Evolutionary conservation across 2,329 filamentous ascomycete species (phyloP).

Genomic region (Diplodia corticola): DNA sequence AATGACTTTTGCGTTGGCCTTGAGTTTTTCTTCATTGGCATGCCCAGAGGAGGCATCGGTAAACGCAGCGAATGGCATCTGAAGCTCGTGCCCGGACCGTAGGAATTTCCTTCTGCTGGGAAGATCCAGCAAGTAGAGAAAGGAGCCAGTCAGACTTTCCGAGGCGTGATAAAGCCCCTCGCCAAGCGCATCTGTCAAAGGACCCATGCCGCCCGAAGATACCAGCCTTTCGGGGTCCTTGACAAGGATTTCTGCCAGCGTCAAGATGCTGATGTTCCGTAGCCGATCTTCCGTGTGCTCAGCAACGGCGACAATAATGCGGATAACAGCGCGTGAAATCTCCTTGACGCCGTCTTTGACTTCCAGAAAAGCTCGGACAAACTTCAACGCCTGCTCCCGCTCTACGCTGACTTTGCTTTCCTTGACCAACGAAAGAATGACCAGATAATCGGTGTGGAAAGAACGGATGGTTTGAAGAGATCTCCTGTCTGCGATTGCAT

Average conservation of each 20-base stretch:
- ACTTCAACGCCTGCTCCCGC: slow-evolving; percentile 94
- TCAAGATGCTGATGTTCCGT: slow-evolving; percentile 88
- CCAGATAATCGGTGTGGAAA: slow-evolving; percentile 88
- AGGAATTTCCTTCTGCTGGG: slow-evolving; percentile 79
- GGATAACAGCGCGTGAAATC: slow-evolving; percentile 80
- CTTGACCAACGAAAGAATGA: slow-evolving; percentile 89
- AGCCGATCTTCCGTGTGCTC: slow-evolving; percentile 83
- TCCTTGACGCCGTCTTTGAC: slow-evolving; percentile 90
- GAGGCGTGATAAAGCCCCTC: slow-evolving; percentile 92
- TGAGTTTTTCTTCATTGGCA: slow-evolving; percentile 65
- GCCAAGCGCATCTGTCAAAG: slow-evolving; percentile 86
- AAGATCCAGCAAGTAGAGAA: slow-evolving; percentile 84
- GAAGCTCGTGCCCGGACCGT: slow-evolving; percentile 85
- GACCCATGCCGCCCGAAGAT: slow-evolving; percentile 78
- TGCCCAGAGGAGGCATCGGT: slow-evolving; percentile 68
- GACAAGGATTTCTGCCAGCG: slow-evolving; percentile 85
- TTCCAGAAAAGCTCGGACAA: slow-evolving; percentile 90
- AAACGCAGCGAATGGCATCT: slow-evolving; percentile 83
- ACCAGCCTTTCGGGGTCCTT: slow-evolving; percentile 80
- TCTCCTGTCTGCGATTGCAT: slow-evolving; percentile 87
- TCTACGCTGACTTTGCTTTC: slow-evolving; percentile 97
- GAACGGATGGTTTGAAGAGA: slow-evolving; percentile 86
- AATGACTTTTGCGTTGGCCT: slow-evolving; percentile 90
- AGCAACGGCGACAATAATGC: slow-evolving; percentile 87
- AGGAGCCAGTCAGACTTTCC: slow-evolving; percentile 82